Evolutionary conservation across 306 rosid genomes (phyloP).

Genomic region (Hylodesmum podocarpum): DNA sequence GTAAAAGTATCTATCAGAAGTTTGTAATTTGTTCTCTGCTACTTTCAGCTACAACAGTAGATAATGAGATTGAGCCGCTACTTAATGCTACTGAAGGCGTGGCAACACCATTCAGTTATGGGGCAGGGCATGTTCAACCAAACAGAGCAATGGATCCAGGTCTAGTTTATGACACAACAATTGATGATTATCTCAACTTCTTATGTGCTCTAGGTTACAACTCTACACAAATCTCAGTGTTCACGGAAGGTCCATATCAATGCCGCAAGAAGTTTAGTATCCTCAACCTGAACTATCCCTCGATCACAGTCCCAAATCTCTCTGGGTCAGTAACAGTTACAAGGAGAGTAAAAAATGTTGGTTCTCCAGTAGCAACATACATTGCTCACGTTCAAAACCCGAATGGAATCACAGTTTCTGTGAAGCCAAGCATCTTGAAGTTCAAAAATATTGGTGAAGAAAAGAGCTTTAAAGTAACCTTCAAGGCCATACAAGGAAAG

Average conservation of each 20-base stretch:
- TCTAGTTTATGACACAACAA: slow-evolving; percentile 68
- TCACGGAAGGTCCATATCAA: slow-evolving; percentile 43
- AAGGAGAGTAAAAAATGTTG: slow-evolving; percentile 75
- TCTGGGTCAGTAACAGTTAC: slow-evolving; percentile 50
- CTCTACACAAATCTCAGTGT: slow-evolving; percentile 44
- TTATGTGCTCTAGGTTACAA: slow-evolving; percentile 72
- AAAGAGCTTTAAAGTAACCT: slow-evolving; percentile 50
- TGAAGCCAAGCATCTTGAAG: slow-evolving; percentile 60
- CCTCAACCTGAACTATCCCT: slow-evolving; percentile 76
- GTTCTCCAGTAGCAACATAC: slow-evolving; percentile 68
- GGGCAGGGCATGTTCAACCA: slow-evolving; percentile 82
- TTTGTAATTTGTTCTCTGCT: neutral
- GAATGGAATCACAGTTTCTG: slow-evolving; percentile 46
- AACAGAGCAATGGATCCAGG: slow-evolving; percentile 87
- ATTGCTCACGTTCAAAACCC: slow-evolving; percentile 47
- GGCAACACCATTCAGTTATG: slow-evolving; percentile 83
- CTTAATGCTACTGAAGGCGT: slow-evolving; percentile 51
- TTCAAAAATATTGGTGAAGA: slow-evolving; percentile 69
- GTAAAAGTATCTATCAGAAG: neutral
- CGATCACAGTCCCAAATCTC: slow-evolving; percentile 75
- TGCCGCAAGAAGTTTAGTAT: slow-evolving; percentile 45
- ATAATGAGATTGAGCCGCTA: slow-evolving; percentile 53
- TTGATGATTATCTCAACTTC: slow-evolving; percentile 61
- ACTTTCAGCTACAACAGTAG: slow-evolving; percentile 58
- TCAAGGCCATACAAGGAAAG: slow-evolving; percentile 40